Base-by-base conservation (phyloP, 495 filamentous ascomycete species). In the Talaromyces wortmannii region DNA sequence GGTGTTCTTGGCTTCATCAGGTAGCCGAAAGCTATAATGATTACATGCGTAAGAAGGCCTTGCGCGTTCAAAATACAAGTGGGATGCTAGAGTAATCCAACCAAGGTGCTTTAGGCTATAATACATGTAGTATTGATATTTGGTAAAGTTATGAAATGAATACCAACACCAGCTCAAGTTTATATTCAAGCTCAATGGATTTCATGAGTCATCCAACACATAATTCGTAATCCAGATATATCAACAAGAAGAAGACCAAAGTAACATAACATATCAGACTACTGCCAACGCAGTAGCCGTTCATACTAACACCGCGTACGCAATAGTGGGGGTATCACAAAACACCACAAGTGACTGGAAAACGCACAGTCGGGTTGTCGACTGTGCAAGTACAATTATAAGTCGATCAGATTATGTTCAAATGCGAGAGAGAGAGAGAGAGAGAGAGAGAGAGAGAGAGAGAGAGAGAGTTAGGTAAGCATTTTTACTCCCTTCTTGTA, bases 401-500 rank as follows among this genome's bases (percentile, higher is more conserved):
- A 2, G 36, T 5, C 36, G 36, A 40, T 13, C 13, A 40, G 36
- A 40, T 40, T 40, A 40, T 40, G 36, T 40, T 40, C 36, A 40
- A 40, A 40, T 13, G 36, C 8, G 8, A 8, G 13, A 40, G 11
- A 40, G 33, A 52, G 6, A 18, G 16, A 23, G 23, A n/a, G 16
- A 18, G 15, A 29, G 13, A 23, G 50, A n/a, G 2, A 15, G 13
- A 5, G 13, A 52, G 36, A 17, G 42, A 11, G 36, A 18, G 33
- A 11, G 6, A 18, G 16, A 46, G n/a, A 16, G 6, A 13, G 44
- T 1, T 10, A 12, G 16, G 17, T 15, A 46, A 17, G 7, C 17
- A 3, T 53, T 10, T 6, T 65, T 53, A 70, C 17, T 61, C 55
- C 32, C 69, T 68, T 65, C 71, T 69, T 59, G 62, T 70, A 7